Conservation (phyloP, 148 eudicot genomes). For the Camellia lanceoleosa region DNA sequence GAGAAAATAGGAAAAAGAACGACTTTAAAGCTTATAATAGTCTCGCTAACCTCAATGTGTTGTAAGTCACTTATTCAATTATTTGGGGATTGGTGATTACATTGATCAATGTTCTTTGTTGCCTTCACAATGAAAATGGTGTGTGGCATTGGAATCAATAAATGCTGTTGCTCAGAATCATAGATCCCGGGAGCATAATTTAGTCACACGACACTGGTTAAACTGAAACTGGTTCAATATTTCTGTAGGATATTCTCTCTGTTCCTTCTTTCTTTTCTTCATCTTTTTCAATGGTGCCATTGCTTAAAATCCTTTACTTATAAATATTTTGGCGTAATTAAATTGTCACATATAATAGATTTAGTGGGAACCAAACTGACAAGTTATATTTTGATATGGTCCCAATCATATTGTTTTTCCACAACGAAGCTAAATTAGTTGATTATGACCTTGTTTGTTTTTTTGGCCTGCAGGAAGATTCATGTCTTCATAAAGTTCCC, state of each 20-base stretch:
- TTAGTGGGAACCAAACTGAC: neutral
- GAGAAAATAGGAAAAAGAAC: neutral
- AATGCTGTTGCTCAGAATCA: neutral
- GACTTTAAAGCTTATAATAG: neutral
- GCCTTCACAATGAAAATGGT: neutral
- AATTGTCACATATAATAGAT: neutral
- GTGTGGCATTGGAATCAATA: neutral
- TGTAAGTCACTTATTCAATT: too few species aligned
- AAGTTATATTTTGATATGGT: neutral
- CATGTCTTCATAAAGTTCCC: constrained; percentile 26
- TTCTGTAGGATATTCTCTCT: neutral
- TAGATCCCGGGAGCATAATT: too few species aligned
- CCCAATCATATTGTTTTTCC: neutral
- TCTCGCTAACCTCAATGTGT: neutral
- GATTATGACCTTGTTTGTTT: neutral
- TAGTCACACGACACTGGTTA: neutral
- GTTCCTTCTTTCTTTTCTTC: neutral
- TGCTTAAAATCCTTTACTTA: neutral
- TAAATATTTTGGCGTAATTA: neutral
- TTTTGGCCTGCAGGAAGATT: constrained; percentile 45
- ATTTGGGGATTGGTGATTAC: neutral
- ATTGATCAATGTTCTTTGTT: neutral
- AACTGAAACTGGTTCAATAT: neutral
- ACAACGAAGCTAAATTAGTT: neutral
- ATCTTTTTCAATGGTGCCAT: neutral